These are phyloP conservation scores for Tuber magnatum DNA, from an alignment of 495 filamentous ascomycete species.

Conservation along the genomic window DNA sequence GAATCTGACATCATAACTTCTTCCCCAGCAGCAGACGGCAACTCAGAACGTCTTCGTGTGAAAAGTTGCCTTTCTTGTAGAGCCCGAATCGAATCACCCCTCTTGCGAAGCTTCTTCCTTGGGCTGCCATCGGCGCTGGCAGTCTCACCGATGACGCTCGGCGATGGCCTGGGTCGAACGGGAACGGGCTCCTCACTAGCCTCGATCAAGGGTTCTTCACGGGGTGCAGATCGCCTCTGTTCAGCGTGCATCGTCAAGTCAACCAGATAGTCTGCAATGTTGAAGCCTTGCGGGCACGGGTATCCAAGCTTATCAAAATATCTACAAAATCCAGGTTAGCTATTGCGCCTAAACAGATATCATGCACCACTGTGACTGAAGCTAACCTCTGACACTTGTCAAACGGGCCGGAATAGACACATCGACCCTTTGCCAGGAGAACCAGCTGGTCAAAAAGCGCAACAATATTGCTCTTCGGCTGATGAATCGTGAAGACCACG, in stretches of 20 bases:
- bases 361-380: not conserved
- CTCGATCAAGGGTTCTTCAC: slow-evolving; percentile 22
- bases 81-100: slow-evolving; percentile 37
- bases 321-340: slow-evolving; percentile 19
- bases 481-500: slow-evolving; percentile 96
- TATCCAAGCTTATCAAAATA: slow-evolving; percentile 93
- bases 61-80: slow-evolving; percentile 86
- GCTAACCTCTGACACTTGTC: slow-evolving; percentile 62
- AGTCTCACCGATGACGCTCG: slow-evolving; percentile 13
- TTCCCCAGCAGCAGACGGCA: slow-evolving; percentile 54
- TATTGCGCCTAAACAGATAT: not conserved
- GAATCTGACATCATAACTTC: slow-evolving; percentile 54
- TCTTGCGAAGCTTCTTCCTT: slow-evolving; percentile 32
- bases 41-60: slow-evolving; percentile 60
- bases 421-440: slow-evolving; percentile 77
- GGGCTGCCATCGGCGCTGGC: slow-evolving; percentile 6
- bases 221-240: slow-evolving; percentile 25
- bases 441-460: slow-evolving; percentile 94
- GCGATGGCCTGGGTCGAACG: slow-evolving; percentile 3
- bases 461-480: slow-evolving; percentile 98
- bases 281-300: slow-evolving; percentile 89
- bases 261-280: slow-evolving; percentile 95
- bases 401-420: slow-evolving; percentile 89
- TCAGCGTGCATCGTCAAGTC: slow-evolving; percentile 93
- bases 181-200: slow-evolving; percentile 19